phyloP scores from a whole-genome alignment of 441 rosid species.

The Mallotus repandus region DNA sequence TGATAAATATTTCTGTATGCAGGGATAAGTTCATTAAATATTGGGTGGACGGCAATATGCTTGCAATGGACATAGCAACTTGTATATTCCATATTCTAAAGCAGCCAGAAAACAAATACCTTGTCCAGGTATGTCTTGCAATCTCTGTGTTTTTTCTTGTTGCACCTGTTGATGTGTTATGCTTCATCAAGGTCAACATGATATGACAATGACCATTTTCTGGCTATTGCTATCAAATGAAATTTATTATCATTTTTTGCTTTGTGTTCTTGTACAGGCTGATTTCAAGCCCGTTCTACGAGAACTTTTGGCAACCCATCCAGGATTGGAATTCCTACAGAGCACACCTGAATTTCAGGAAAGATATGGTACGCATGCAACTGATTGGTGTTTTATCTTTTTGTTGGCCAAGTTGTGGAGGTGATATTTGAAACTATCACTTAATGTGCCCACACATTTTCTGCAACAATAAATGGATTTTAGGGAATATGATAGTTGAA shows the following conservation, averaged over 20 bases:
- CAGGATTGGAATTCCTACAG: slow-evolving; percentile 91
- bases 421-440: not conserved
- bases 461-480: not conserved
- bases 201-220: slow-evolving; percentile 15
- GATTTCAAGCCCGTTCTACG: slow-evolving; percentile 81
- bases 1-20: slow-evolving; percentile 12
- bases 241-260: slow-evolving; percentile 2
- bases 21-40: slow-evolving; percentile 86
- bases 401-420: not conserved
- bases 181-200: slow-evolving; percentile 1
- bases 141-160: not conserved
- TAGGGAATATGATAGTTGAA: slow-evolving; percentile 3
- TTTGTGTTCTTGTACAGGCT: slow-evolving; percentile 47
- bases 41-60: slow-evolving; percentile 80
- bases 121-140: slow-evolving; percentile 60
- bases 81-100: slow-evolving; percentile 73
- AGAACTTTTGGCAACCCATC: slow-evolving; percentile 93
- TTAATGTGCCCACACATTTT: no score
- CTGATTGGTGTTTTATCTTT: slow-evolving; percentile 1
- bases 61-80: slow-evolving; percentile 78
- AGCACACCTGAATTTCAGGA: slow-evolving; percentile 97
- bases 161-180: not conserved
- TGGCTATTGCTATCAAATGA: slow-evolving; percentile 1
- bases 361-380: slow-evolving; percentile 77
- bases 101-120: slow-evolving; percentile 62